Evolutionary conservation across 164 flowering plant species (phyloP).

Genomic region (Magnolia sinica): DNA sequence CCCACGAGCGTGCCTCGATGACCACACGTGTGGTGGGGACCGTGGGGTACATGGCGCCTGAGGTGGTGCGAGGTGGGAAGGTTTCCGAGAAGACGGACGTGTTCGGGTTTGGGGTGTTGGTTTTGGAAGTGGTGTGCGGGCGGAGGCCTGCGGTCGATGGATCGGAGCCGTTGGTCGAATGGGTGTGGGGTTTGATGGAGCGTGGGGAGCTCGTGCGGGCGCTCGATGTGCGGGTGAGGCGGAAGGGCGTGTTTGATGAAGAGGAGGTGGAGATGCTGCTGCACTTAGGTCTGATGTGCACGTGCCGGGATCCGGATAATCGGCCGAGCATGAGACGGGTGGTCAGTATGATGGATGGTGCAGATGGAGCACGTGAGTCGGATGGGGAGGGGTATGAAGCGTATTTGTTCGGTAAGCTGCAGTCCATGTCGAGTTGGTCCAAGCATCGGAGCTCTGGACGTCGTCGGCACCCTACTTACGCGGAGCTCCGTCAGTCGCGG

Average conservation of each 20-base stretch:
- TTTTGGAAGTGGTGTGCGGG: slow-evolving; percentile 44
- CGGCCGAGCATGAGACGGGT: slow-evolving; percentile 48
- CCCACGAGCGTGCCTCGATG: slow-evolving; percentile 21
- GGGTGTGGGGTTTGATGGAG: slow-evolving; percentile 38
- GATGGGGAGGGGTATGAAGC: slow-evolving; percentile 25
- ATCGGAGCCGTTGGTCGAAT: slow-evolving; percentile 33
- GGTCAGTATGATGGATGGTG: slow-evolving; percentile 32
- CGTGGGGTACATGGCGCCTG: slow-evolving; percentile 53
- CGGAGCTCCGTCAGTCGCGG: slow-evolving; percentile 23
- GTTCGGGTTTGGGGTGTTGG: slow-evolving; percentile 44
- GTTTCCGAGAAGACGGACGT: slow-evolving; percentile 39
- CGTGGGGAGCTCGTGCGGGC: slow-evolving; percentile 26
- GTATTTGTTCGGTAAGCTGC: slow-evolving; percentile 21
- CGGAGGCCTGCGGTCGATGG: slow-evolving; percentile 39
- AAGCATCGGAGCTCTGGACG: not conserved
- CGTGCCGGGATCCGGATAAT: slow-evolving; percentile 24
- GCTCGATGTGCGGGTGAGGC: slow-evolving; percentile 28
- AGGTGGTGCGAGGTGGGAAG: slow-evolving; percentile 40
- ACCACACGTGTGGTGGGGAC: slow-evolving; percentile 46
- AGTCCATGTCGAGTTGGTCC: slow-evolving; percentile 21
- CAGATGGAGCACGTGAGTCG: not conserved
- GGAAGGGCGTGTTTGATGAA: slow-evolving; percentile 17
- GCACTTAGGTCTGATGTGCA: slow-evolving; percentile 41
- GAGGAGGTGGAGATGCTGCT: slow-evolving; percentile 33
- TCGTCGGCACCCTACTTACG: slow-evolving; percentile 32